These are phyloP conservation scores for Begonia peltatifolia DNA, from an alignment of 306 rosid genomes.

Conservation along the genomic window DNA sequence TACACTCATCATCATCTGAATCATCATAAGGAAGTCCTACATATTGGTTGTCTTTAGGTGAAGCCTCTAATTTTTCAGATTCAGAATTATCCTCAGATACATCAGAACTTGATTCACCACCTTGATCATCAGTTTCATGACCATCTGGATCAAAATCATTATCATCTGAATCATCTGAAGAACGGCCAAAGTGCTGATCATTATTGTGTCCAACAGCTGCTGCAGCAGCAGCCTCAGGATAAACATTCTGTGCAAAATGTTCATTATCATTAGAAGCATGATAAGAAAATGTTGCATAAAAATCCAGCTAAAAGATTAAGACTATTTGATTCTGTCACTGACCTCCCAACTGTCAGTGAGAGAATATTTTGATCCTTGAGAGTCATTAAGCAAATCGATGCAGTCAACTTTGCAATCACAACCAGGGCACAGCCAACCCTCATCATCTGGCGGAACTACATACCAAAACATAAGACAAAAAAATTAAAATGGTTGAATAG, in stretches of 20 bases:
- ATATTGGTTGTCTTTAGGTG: conserved; percentile 38
- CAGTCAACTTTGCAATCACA: conserved; percentile 97
- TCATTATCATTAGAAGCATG: conserved; percentile 10
- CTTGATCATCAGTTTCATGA: conserved; percentile 40
- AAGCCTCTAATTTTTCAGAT: conserved; percentile 51
- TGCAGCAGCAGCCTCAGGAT: conserved; percentile 59
- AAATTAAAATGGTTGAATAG: no score
- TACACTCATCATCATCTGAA: conserved; percentile 71
- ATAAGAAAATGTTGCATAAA: not conserved
- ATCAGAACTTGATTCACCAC: conserved; percentile 41
- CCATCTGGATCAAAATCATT: conserved; percentile 72
- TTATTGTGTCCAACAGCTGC: conserved; percentile 26
- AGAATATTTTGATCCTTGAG: conserved; percentile 57
- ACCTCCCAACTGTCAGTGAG: conserved; percentile 84
- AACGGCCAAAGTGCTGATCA: conserved; percentile 45
- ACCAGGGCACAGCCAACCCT: conserved; percentile 97
- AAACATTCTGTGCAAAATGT: conserved; percentile 53
- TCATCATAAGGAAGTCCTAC: conserved; percentile 78
- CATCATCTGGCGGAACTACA: conserved; percentile 82
- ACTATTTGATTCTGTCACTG: conserved; percentile 11
- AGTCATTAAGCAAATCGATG: conserved; percentile 69
- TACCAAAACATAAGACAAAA: no score
- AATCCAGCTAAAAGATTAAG: no score
- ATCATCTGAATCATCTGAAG: conserved; percentile 88
- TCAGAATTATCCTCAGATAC: conserved; percentile 72